These are phyloP conservation scores for Candida sakaeoensis DNA, from an alignment of 805 yeast genomes.

Conservation along the genomic window DNA sequence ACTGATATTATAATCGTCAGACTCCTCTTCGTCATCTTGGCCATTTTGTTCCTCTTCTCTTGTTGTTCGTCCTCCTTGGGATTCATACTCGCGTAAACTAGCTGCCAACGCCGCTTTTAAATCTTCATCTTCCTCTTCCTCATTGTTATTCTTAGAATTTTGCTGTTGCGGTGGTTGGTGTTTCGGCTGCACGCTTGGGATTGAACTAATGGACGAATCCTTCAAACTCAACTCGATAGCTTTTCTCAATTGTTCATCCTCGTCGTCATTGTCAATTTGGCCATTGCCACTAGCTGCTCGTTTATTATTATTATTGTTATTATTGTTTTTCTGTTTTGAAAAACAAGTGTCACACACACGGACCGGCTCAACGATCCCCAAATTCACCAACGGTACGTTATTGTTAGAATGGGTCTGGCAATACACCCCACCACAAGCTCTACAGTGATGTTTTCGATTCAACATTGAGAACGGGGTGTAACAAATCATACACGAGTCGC, in stretches of 20 bases:
- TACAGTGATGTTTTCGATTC: conserved; percentile 92
- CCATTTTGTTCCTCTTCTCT: no score
- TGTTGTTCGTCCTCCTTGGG: conserved; percentile 15
- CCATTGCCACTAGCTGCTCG: no score
- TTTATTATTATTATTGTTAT: no score
- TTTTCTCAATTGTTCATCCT: conserved; percentile 69
- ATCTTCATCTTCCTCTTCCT: conserved; percentile 66
- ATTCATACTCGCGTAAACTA: conserved; percentile 70
- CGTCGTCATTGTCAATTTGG: conserved; percentile 43
- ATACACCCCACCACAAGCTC: conserved; percentile 95
- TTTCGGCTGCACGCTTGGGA: no score
- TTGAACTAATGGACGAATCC: conserved; percentile 35
- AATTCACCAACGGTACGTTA: conserved; percentile 64
- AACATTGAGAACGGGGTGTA: conserved; percentile 74
- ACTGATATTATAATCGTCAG: conserved; percentile 27
- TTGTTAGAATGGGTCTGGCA: conserved; percentile 83
- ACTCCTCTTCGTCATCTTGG: conserved; percentile 18
- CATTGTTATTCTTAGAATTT: conserved; percentile 17
- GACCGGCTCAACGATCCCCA: conserved; percentile 86
- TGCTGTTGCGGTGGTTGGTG: conserved; percentile 8
- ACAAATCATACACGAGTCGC: conserved; percentile 93
- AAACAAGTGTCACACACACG: conserved; percentile 91
- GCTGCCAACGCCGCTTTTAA: conserved; percentile 94
- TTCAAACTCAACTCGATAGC: conserved; percentile 79
- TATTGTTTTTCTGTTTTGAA: conserved; percentile 11